These are phyloP conservation scores for Onygenales sp. DNA, from an alignment of 2,329 filamentous ascomycete species.

Conservation along the genomic window DNA sequence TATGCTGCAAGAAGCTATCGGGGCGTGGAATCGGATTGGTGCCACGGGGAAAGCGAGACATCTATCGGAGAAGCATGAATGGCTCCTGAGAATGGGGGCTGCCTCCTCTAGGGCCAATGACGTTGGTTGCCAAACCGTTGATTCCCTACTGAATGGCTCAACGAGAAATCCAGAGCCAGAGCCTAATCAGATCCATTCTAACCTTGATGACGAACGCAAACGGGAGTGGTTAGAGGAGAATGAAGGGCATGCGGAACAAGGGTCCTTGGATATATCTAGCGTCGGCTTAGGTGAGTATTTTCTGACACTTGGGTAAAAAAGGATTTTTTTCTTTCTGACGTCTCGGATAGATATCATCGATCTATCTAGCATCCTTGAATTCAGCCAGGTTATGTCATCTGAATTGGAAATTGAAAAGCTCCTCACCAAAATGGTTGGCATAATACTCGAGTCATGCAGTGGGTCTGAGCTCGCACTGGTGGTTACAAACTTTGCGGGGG, in stretches of 20 bases:
- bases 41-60: slow-evolving; percentile 51
- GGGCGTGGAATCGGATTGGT: slow-evolving; percentile 49
- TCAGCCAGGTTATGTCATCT: slow-evolving; percentile 55
- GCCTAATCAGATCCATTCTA: slow-evolving; percentile 19
- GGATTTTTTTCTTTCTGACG: not conserved
- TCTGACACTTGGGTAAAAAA: not conserved
- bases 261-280: slow-evolving; percentile 32
- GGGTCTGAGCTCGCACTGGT: slow-evolving; percentile 52
- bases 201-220: slow-evolving; percentile 30
- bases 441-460: slow-evolving; percentile 55
- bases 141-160: slow-evolving; percentile 35
- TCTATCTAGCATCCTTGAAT: slow-evolving; percentile 54
- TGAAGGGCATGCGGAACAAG: slow-evolving; percentile 27
- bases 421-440: slow-evolving; percentile 54
- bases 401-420: slow-evolving; percentile 55
- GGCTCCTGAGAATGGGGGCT: slow-evolving; percentile 47
- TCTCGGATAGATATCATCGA: slow-evolving; percentile 50
- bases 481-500: slow-evolving; percentile 48
- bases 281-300: slow-evolving; percentile 27
- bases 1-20: slow-evolving; percentile 48
- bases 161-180: slow-evolving; percentile 23
- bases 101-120: slow-evolving; percentile 42
- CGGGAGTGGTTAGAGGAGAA: slow-evolving; percentile 35
- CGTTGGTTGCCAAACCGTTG: slow-evolving; percentile 47
- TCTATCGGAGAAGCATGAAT: slow-evolving; percentile 50